Percentiles rank a stretch among this genome's conserved stretches.
Conservation (phyloP, 1,284 basidiomycete species). For the Gymnopus androsaceus region DNA sequence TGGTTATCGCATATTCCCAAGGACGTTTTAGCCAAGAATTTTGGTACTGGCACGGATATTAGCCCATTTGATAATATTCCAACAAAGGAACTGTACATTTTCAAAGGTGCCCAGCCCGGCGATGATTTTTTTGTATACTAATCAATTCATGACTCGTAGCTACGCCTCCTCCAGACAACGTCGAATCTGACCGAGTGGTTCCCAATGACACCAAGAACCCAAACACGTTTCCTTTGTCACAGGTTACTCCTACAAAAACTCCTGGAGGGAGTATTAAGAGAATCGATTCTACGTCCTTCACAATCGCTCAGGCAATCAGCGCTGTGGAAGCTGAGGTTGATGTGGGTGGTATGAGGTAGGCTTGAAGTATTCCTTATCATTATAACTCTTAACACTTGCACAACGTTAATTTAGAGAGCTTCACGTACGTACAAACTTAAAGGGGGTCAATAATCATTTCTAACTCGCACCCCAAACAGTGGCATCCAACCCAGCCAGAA, state of each 20-base stretch:
- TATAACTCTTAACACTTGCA: too few species aligned
- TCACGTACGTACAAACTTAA: too few species aligned
- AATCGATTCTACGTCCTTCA: slow-evolving; percentile 59
- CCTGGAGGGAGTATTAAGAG: slow-evolving; percentile 65
- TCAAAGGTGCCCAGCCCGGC: slow-evolving; percentile 46
- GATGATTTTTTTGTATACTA: slow-evolving; percentile 18
- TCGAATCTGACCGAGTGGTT: slow-evolving; percentile 38
- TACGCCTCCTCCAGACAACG: slow-evolving; percentile 41
- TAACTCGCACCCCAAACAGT: too few species aligned
- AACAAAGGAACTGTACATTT: slow-evolving; percentile 53
- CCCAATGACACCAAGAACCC: slow-evolving; percentile 50
- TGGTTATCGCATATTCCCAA: too few species aligned
- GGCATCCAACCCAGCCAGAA: slow-evolving; percentile 52
- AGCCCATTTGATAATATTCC: slow-evolving; percentile 34
- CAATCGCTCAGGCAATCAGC: slow-evolving; percentile 55
- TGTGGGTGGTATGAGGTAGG: too few species aligned
- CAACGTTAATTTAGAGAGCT: too few species aligned
- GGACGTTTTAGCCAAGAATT: not conserved
- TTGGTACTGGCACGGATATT: not conserved
- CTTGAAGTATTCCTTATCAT: too few species aligned
- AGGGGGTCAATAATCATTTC: too few species aligned
- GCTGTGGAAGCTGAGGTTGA: slow-evolving; percentile 45
- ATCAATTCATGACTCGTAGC: slow-evolving; percentile 30
- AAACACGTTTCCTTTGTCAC: slow-evolving; percentile 54
- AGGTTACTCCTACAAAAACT: slow-evolving; percentile 44